These are phyloP conservation scores for Massariosphaeria phaeospora DNA, from an alignment of 495 filamentous ascomycete species.

Conservation along the genomic window DNA sequence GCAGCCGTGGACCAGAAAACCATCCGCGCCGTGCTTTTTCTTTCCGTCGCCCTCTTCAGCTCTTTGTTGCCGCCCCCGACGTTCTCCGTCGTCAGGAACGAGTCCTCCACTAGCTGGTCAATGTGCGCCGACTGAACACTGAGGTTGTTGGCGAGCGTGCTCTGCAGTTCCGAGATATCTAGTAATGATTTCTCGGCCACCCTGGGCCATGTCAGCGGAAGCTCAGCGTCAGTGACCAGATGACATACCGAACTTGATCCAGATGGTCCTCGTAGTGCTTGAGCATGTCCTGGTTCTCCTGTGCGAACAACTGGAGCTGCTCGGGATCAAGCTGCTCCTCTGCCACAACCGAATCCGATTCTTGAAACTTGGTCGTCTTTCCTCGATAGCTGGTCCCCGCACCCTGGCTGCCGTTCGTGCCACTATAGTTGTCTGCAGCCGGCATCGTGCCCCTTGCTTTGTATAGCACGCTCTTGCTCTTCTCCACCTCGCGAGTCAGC, in stretches of 20 bases:
- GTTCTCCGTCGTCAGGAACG: slow-evolving; percentile 72
- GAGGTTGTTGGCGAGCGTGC: slow-evolving; percentile 78
- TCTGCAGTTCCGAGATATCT: slow-evolving; percentile 90
- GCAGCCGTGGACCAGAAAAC: slow-evolving; percentile 85
- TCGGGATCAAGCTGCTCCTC: slow-evolving; percentile 67
- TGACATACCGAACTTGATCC: slow-evolving; percentile 75
- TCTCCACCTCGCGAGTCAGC: slow-evolving; percentile 77
- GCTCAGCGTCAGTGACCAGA: neutral
- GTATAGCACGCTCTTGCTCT: slow-evolving; percentile 78
- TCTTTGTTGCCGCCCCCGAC: slow-evolving; percentile 86
- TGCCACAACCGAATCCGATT: slow-evolving; percentile 48
- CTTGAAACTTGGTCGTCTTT: slow-evolving; percentile 21
- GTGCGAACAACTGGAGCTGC: slow-evolving; percentile 86
- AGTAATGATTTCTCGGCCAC: slow-evolving; percentile 83
- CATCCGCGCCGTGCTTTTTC: slow-evolving; percentile 75
- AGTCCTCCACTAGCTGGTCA: slow-evolving; percentile 81
- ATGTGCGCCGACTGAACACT: slow-evolving; percentile 80
- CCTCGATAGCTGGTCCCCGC: slow-evolving; percentile 5
- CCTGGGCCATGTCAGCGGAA: slow-evolving; percentile 36
- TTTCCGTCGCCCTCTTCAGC: slow-evolving; percentile 76
- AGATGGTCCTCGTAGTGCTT: slow-evolving; percentile 86
- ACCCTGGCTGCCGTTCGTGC: slow-evolving; percentile 10
- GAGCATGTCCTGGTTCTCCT: slow-evolving; percentile 89
- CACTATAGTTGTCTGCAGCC: slow-evolving; percentile 23
- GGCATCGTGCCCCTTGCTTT: slow-evolving; percentile 49